Percentiles rank a stretch among this genome's conserved stretches.
Conservation (phyloP, 352 stramenopile genomes). For the Phytophthora brassicae region DNA sequence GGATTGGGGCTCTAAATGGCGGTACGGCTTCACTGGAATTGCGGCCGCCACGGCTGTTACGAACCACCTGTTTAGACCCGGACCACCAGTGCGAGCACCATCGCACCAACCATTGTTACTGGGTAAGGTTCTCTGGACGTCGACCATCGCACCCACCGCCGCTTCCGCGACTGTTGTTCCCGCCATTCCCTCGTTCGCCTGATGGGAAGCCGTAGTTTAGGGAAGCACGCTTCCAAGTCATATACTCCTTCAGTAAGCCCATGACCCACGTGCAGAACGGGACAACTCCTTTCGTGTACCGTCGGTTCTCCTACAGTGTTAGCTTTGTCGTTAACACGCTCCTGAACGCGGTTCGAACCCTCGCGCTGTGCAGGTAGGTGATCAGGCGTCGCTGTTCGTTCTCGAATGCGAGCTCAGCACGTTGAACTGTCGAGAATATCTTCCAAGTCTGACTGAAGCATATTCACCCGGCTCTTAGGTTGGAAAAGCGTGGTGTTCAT, state of each 20-base stretch:
- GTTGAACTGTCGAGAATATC: neutral
- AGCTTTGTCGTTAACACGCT: neutral
- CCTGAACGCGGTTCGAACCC: neutral
- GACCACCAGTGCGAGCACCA: neutral
- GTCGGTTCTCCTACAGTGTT: neutral
- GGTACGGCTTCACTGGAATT: neutral
- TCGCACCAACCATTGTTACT: too few relatives aligned
- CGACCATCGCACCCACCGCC: too few relatives aligned
- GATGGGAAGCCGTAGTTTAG: neutral
- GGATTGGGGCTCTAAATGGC: neutral
- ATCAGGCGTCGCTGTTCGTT: neutral
- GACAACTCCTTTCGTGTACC: neutral
- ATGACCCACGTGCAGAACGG: neutral
- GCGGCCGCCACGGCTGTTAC: neutral
- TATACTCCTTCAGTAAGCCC: neutral
- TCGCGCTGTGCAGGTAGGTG: neutral
- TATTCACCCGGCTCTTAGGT: neutral
- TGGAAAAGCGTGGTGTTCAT: neutral
- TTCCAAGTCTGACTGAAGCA: neutral
- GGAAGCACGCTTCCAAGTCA: constrained; percentile 1
- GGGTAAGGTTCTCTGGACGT: too few relatives aligned
- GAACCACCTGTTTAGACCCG: neutral
- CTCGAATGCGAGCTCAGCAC: neutral
- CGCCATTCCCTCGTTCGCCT: neutral
- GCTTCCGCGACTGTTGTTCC: neutral